phyloP scores from a whole-genome alignment of 2,329 filamentous ascomycete genomes.

The Penicillium sp. region DNA sequence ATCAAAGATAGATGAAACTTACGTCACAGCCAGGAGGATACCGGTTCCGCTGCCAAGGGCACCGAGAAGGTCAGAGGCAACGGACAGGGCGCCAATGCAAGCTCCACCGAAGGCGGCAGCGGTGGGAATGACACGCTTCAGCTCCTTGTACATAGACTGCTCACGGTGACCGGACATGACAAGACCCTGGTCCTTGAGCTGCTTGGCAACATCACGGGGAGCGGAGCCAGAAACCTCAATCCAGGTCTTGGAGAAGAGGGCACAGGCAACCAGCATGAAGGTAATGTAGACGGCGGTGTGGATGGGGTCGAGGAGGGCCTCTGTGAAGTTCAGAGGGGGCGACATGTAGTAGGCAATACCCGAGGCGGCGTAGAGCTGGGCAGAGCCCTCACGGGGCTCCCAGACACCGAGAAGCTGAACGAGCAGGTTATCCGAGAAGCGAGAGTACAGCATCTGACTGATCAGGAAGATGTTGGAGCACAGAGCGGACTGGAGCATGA shows the following conservation, averaged over 20 bases:
- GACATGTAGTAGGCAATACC: slow-evolving; percentile 99
- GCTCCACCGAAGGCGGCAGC: slow-evolving; percentile 98
- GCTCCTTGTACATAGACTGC: slow-evolving; percentile 99
- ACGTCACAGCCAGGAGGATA: slow-evolving; percentile 98
- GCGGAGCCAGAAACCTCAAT: slow-evolving; percentile 98
- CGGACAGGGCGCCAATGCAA: slow-evolving; percentile 96
- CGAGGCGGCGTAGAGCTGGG: slow-evolving; percentile 89
- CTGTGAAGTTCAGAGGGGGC: slow-evolving; percentile 94
- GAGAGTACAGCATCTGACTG: slow-evolving; percentile 98
- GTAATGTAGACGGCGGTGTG: slow-evolving; percentile 93
- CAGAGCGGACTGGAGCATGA: slow-evolving; percentile 98
- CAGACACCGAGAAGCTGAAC: slow-evolving; percentile 97
- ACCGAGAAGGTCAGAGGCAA: slow-evolving; percentile 91
- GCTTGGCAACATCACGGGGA: slow-evolving; percentile 97
- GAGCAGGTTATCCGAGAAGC: slow-evolving; percentile 97
- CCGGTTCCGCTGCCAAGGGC: slow-evolving; percentile 95
- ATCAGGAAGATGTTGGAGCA: slow-evolving; percentile 99
- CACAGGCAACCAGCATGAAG: slow-evolving; percentile 97
- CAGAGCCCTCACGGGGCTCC: slow-evolving; percentile 91
- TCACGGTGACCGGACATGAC: slow-evolving; percentile 99
- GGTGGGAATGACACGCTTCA: slow-evolving; percentile 98
- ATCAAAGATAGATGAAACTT: slow-evolving; percentile 51
- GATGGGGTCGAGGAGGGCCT: slow-evolving; percentile 93
- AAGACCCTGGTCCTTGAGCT: slow-evolving; percentile 98
- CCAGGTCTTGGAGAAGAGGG: slow-evolving; percentile 99